Conservation (phyloP, 805 yeast species). For the Yarrowia bubula region DNA sequence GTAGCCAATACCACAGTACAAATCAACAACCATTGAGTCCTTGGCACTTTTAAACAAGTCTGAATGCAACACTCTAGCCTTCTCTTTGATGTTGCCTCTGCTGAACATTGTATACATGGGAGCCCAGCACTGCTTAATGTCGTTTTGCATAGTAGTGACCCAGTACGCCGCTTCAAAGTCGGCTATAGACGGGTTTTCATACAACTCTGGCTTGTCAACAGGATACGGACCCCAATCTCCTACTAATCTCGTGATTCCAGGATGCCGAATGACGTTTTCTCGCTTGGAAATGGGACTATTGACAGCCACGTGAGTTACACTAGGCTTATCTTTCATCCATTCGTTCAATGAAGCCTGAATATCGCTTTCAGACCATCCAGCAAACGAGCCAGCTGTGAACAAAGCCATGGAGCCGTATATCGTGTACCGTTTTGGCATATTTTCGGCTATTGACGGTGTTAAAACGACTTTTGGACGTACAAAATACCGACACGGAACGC, state of each 20-base stretch:
- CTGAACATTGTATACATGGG: conserved; percentile 85
- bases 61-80: conserved; percentile 54
- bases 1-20: conserved; percentile 85
- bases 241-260: conserved; percentile 49
- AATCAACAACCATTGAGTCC: conserved; percentile 55
- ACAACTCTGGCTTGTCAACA: conserved; percentile 8
- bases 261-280: conserved; percentile 39
- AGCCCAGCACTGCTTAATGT: conserved; percentile 77
- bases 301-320: conserved; percentile 61
- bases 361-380: not conserved
- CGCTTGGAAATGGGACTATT: conserved; percentile 59
- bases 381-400: conserved; percentile 50
- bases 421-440: conserved; percentile 43
- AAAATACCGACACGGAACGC: not conserved
- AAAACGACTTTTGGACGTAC: not conserved
- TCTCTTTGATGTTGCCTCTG: conserved; percentile 81
- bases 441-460: not conserved
- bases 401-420: conserved; percentile 67
- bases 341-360: not conserved
- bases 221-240: conserved; percentile 60
- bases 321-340: not conserved
- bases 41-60: conserved; percentile 32
- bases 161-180: conserved; percentile 62
- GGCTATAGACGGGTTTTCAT: conserved; percentile 41
- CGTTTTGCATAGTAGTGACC: conserved; percentile 71